Evolutionary conservation across 1,284 basidiomycete species (phyloP).

Genomic region (Sutorius eximius): DNA sequence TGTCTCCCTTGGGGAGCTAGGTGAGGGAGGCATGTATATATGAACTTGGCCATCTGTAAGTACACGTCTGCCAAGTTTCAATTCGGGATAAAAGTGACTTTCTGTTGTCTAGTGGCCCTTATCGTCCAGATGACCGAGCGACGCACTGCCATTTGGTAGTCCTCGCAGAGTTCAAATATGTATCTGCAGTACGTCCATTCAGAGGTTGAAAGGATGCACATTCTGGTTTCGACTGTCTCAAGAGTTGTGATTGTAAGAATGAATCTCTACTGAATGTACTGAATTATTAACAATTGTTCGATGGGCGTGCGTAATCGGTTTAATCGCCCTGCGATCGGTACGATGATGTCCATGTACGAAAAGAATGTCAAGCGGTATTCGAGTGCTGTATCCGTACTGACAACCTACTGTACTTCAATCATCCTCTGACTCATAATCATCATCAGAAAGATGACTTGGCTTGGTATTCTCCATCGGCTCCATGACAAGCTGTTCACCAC

Average conservation of each 20-base stretch:
- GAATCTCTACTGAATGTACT: neutral
- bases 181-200: neutral
- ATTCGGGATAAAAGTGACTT: neutral
- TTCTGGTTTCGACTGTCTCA: neutral
- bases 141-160: too few relatives aligned
- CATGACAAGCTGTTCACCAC: slow-evolving; percentile 71
- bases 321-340: neutral
- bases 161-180: neutral
- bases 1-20: slow-evolving; percentile 33
- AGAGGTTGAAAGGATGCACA: neutral
- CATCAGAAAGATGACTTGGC: slow-evolving; percentile 34
- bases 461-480: slow-evolving; percentile 44
- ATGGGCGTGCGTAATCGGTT: neutral
- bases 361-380: neutral
- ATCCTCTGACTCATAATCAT: slow-evolving; percentile 63
- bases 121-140: neutral
- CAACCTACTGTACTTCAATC: slow-evolving; percentile 34
- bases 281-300: neutral
- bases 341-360: neutral
- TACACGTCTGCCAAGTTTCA: neutral
- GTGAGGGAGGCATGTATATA: slow-evolving; percentile 62
- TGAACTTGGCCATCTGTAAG: slow-evolving; percentile 23
- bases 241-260: too few relatives aligned
- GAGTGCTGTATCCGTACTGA: neutral
- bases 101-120: neutral